Percentiles rank a stretch among this genome's conserved stretches.
These are phyloP conservation scores for Rhododendron henanense DNA, from an alignment of 148 eudicot species.

Conservation along the genomic window DNA sequence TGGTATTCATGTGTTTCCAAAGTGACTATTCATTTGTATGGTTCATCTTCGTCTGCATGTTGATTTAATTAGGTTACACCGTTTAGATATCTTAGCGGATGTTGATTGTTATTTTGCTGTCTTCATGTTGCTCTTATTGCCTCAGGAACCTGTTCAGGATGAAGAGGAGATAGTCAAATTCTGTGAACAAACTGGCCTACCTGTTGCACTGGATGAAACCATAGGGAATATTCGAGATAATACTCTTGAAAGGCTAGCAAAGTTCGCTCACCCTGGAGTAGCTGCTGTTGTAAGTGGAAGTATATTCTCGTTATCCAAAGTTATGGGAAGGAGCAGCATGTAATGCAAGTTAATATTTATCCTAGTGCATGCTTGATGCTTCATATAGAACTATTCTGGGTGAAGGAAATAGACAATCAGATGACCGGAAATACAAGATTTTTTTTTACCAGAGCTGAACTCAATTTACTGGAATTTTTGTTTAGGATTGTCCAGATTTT, in stretches of 20 bases:
- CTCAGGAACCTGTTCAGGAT: slow-evolving; percentile 82
- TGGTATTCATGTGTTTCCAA: background rate
- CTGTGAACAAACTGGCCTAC: slow-evolving; percentile 80
- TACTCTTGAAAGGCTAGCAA: slow-evolving; percentile 47
- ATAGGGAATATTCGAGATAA: slow-evolving; percentile 53
- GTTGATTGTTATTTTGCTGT: background rate
- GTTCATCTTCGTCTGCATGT: background rate
- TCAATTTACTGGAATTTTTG: background rate
- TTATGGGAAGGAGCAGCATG: background rate
- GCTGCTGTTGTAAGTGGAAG: slow-evolving; percentile 76
- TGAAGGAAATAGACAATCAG: background rate
- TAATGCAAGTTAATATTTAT: background rate
- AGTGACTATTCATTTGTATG: background rate
- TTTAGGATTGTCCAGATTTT: background rate
- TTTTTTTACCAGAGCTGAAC: background rate
- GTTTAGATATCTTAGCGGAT: background rate
- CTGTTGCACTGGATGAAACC: slow-evolving; percentile 96
- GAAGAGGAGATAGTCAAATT: slow-evolving; percentile 79
- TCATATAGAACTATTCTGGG: background rate
- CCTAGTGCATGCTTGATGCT: background rate
- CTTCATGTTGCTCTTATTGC: slow-evolving; percentile 11
- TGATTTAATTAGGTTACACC: background rate
- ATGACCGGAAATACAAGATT: background rate
- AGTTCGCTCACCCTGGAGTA: slow-evolving; percentile 73
- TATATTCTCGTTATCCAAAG: background rate